Evolutionary conservation across 2,329 filamentous ascomycete genomes (phyloP), one percentile per base, ranked within the genome.

Genomic region (Sclerotinia borealis): DNA sequence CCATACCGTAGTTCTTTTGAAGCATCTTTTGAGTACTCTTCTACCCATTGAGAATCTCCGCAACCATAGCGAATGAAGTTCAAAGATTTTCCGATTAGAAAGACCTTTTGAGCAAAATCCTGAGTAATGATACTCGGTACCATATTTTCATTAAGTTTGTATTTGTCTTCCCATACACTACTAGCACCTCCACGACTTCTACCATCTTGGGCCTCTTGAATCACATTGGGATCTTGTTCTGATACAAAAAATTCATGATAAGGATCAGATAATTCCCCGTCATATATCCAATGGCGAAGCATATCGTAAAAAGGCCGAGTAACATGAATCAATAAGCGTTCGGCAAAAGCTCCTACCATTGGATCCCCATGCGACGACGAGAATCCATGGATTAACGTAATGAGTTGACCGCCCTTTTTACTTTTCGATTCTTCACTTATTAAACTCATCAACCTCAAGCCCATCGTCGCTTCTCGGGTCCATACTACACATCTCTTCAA

Each of bases 11-110:
- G 82, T 76, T 96, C 92, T 76, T 95, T 96, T 11, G 93, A 96
- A 1, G 93, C 90, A 56, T 88, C 89, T 74, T 96, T 96, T 34
- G 93, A 96, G 77, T 99, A 98, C 37, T 88, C 88, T 73, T 97
- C 93, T 1, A 99, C 95, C 95, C 95, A 99, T 37, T 88, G 86
- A 29, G 92, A 91, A 75, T 99, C 96, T 10, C 89, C 89, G 74
- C 95, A 99, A 69, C 92, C 93, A 76, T 97, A 93, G 29, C 95
- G 88, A 74, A 99, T 97, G 76, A 99, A 99, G 76, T 99, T 99
- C 61, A 99, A 83, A 4, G 93, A 96, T 76, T 99, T 99, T 63
- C 95, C 95, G 70, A 99, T 99, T 9, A 99, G 79, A 71, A 98
- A 98, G 7, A 99, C 91, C 73, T 97, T 97, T 69, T 95, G 91